Percentiles rank a stretch among this genome's conserved stretches.
These are phyloP conservation scores for Termitomyces sp. DNA, from an alignment of 768 basidiomycete genomes.

Conservation along the genomic window DNA sequence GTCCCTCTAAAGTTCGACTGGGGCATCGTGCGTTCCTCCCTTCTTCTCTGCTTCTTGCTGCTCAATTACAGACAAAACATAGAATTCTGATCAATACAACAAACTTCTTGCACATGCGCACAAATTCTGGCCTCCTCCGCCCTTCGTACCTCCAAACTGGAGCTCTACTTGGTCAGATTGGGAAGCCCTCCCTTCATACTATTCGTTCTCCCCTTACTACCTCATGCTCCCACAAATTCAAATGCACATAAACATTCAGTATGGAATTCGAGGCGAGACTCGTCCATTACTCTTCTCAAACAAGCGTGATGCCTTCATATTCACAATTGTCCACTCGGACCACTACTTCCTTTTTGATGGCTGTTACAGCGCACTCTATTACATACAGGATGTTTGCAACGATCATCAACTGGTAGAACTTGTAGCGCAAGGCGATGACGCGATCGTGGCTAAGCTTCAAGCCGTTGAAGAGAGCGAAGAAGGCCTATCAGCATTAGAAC, in stretches of 20 bases:
- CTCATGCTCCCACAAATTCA: conserved; percentile 31
- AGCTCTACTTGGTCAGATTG: conserved; percentile 24
- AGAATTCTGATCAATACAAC: conserved; percentile 1
- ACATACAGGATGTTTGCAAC: conserved; percentile 8
- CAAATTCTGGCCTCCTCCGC: conserved; percentile 20
- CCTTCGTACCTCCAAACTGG: conserved; percentile 23
- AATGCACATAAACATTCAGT: conserved; percentile 26
- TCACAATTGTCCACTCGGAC: conserved; percentile 16
- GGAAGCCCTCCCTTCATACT: conserved; percentile 25
- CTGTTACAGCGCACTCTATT: conserved; percentile 2
- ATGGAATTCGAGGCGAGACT: conserved; percentile 24
- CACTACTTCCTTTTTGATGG: conserved; percentile 16
- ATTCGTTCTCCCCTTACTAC: conserved; percentile 28
- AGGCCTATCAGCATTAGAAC: conserved; percentile 20
- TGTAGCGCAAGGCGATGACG: conserved; percentile 10
- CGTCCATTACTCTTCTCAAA: conserved; percentile 26
- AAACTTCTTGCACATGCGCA: conserved; percentile 15
- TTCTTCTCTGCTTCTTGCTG: neutral
- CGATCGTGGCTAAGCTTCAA: conserved; percentile 1
- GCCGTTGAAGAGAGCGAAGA: conserved; percentile 18
- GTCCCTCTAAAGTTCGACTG: neutral
- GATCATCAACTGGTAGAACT: conserved; percentile 13
- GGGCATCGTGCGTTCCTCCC: conserved; percentile 1
- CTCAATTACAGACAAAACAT: neutral
- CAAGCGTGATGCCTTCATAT: conserved; percentile 15